These are phyloP conservation scores for Plasmodium falciparum DNA, from an alignment of 169 alveolate genomes.

Conservation along the genomic window DNA sequence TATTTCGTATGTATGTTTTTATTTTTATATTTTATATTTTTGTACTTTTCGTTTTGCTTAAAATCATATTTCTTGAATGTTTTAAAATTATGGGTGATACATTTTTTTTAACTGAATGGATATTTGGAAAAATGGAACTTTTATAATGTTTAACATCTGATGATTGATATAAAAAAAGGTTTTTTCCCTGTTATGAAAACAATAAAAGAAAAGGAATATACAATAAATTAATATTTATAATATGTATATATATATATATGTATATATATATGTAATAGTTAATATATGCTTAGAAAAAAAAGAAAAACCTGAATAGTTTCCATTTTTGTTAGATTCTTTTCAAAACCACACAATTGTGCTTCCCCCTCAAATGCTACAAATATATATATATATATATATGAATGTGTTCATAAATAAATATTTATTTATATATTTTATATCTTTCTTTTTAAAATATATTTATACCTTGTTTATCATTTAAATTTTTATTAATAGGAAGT, in stretches of 20 bases:
- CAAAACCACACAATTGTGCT: slow-evolving; percentile 4
- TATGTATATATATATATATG: too few relatives aligned
- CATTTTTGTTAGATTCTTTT: slow-evolving; percentile 5
- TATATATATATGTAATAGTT: neutral
- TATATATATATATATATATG: neutral
- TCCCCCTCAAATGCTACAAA: slow-evolving; percentile 7
- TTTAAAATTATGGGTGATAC: slow-evolving; percentile 21
- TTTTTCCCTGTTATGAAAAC: neutral
- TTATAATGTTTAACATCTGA: slow-evolving; percentile 6
- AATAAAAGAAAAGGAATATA: neutral
- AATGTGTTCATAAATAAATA: too few relatives aligned
- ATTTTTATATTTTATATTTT: neutral
- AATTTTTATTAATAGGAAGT: too few relatives aligned
- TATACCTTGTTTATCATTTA: too few relatives aligned
- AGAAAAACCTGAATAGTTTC: slow-evolving; percentile 37
- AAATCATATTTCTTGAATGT: slow-evolving; percentile 64
- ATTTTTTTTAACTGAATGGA: slow-evolving; percentile 6
- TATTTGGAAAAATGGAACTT: slow-evolving; percentile 5
- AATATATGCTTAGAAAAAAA: neutral
- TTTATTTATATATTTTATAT: too few relatives aligned
- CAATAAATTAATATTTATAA: neutral
- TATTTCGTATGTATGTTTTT: too few relatives aligned
- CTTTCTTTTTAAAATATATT: too few relatives aligned
- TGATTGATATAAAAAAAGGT: neutral
- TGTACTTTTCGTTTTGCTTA: slow-evolving; percentile 68